Evolutionary conservation across 1,284 basidiomycete species (phyloP), one percentile per base, ranked within the genome.

Genomic region (Trametes versicolor): DNA sequence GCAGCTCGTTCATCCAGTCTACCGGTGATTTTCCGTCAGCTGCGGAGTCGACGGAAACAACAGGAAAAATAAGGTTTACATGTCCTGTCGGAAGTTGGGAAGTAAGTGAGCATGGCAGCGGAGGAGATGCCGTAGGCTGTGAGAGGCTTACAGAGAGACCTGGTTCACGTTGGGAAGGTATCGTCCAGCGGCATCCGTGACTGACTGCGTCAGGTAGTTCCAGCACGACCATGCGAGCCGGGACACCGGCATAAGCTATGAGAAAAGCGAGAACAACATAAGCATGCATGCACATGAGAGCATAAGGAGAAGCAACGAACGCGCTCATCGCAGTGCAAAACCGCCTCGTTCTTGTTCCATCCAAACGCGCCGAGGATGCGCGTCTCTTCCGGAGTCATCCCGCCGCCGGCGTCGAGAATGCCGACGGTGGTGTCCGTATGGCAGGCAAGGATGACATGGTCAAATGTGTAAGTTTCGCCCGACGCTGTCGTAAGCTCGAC

Each of bases 371-470:
- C 78, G 19, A 95, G 76, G 15, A 90, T 84, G 13, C 78, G 75
- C 57, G 85, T 80, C 74, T 94, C 92, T n/a, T 84, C 81, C 0
- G 72, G 58, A 2, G 85, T 85, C n/a, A 79, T 76, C 4, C 81
- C 82, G 10, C 81, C 81, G 1, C 90, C 89, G 0, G 80, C 79
- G 37, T 81, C 77, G 1, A 95, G 79, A 36, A 95, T 87, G 1
- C 78, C 71, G 7, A 92, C 77, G 0, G 87, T 85, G 0, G 86
- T 84, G 71, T 95, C 90, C 0, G 92, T 91, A 71, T 95, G 93
- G 57, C 85, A 90, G 2, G 93, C 92, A 43, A 96, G 78, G 53
- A 95, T 90, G 60, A 96, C 89, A 73, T 90, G 88, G 76, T 95
- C 93, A 73, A 87, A 95, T 10, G 69, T 68, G 15, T 80, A 73